Evolutionary conservation across 495 filamentous ascomycete species (phyloP), one percentile per base, ranked within the genome.

Genomic region (Parathielavia hyrcaniae): DNA sequence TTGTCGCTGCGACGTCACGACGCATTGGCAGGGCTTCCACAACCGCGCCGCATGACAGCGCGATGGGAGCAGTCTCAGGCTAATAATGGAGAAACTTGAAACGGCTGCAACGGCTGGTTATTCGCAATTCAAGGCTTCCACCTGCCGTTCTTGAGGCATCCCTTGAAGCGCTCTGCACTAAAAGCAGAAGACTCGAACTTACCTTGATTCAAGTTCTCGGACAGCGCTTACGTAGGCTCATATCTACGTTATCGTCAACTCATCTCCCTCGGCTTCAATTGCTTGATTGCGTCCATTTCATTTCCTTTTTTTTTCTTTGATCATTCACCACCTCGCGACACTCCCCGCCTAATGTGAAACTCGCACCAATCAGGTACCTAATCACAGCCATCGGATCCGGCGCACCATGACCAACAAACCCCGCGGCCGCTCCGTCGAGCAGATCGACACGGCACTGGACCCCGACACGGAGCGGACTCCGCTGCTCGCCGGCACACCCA

Each of bases 391-490:
- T 20, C 23, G 46, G 46, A 49, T 14, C 46, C 34, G 36, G 12
- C 22, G 36, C 54, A 36, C 6, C 54, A 57, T 57, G 54, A 20
- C 45, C 19, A 22, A 23, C 19, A 22, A 23, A 5, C 10, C 44
- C 23, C 20, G 11, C 45, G 17, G 16, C 39, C 13, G 17, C 17
- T 46, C 48, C 26, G 47, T 38, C 39, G 48, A 50, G 14, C 55
- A 12, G 17, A 36, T 47, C 49, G 30, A 53, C 50, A 48, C 53
- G 20, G 30, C n/a, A 1, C 17, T 20, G 16, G 50, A 22, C 16
- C 0, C 35, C 35, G 34, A 58, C 43, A 41, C 61, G 12, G 61
- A 61, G 22, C 49, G 45, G 22, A 60, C 58, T 34, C 61, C 61
- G 20, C 58, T 64, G 13, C 50, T 64, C 2, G 44, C 50, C 46